Percentiles rank a stretch among this genome's conserved stretches.
Evolutionary conservation across 164 flowering plant genomes (phyloP).

Genomic region (Paratinospora sagittata): DNA sequence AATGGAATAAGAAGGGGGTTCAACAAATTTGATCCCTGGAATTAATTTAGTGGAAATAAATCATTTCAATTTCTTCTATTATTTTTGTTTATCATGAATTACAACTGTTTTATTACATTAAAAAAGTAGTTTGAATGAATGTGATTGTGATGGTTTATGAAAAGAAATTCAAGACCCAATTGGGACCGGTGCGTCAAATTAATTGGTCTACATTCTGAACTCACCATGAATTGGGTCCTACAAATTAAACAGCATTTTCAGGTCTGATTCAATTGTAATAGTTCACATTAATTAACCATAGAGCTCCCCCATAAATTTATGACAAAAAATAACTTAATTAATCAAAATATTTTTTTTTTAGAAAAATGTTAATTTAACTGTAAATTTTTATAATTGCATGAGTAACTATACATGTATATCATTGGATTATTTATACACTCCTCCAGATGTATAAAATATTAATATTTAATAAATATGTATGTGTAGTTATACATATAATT

Average conservation of each 20-base stretch:
- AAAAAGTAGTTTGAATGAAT: not conserved
- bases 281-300: no score
- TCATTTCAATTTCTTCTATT: not conserved
- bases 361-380: no score
- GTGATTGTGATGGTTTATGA: not conserved
- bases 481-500: no score
- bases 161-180: not conserved
- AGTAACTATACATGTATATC: no score
- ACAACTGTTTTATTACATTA: not conserved
- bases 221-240: not conserved
- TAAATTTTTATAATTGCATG: no score
- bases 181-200: not conserved
- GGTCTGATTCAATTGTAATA: no score
- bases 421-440: no score
- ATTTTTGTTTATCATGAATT: no score
- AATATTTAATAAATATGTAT: no score
- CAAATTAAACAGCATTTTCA: not conserved
- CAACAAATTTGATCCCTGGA: conserved; percentile 8
- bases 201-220: not conserved
- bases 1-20: conserved; percentile 7
- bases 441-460: no score
- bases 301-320: not conserved
- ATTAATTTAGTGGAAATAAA: not conserved
- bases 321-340: not conserved
- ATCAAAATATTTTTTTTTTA: no score